Evolutionary conservation across 192 early-diverging fungal genomes (phyloP), one percentile per base, ranked within the genome.

Genomic region (Backusella tuberculispora): DNA sequence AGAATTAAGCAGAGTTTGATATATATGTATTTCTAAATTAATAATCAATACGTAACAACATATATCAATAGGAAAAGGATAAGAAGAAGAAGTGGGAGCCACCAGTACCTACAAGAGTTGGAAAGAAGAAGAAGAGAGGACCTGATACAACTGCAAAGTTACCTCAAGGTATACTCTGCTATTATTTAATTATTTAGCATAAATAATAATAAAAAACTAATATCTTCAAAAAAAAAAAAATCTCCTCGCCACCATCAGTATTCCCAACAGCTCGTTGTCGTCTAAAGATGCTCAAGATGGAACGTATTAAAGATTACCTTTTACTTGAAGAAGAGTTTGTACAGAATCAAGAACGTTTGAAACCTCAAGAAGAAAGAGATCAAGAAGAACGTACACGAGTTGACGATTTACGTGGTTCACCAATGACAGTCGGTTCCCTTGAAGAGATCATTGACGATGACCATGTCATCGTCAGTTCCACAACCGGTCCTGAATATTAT

Each of bases 391-490:
- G 98, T 69, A 91, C 94, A 43, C 88, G 92, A 53, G 95, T 99
- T 1, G 98, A 99, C 76, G 94, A 96, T 83, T 84, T 99, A 56
- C 92, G 98, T 65, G 98, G 98, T 14, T 94, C 92, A 43, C 98
- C 98, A 13, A 99, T 99, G 97, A 87, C 91, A 43, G 96, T 99
- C 5, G 97, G 98, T 9, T 90, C 92, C 1, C 87, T 99, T 38
- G 98, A 99, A 81, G 98, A 99, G 77, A 98, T 99, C 69, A 98
- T 99, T 85, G 98, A 99, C 80, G 98, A 99, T 76, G 94, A 99
- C 83, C 98, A 99, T 74, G 98, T 95, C 46, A 99, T 99, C 81
- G 93, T 99, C 45, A 96, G 95, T 37, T 92, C 94, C 38, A 86
- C 92, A 14, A 89, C 93, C 5, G 97, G 97, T 19, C 95, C 95